Evolutionary conservation across 441 rosid genomes (phyloP).

Genomic region (Mallotus japonicus): DNA sequence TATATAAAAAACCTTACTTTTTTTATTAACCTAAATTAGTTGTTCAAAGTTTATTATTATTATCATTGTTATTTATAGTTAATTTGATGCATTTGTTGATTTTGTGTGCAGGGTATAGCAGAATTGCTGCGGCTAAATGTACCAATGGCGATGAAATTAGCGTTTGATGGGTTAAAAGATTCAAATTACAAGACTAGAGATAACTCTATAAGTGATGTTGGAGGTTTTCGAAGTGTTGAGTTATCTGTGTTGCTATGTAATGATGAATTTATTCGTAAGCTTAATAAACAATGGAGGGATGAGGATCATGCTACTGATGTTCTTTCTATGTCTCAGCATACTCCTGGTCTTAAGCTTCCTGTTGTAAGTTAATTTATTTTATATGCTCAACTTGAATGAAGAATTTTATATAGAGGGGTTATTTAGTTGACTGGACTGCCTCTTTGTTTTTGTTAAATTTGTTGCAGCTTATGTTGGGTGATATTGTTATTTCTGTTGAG

Average conservation of each 20-base stretch:
- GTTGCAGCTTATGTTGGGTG: constrained; percentile 90
- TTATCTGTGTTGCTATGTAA: constrained; percentile 83
- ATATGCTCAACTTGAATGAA: too few relatives aligned
- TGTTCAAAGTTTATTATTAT: too few relatives aligned
- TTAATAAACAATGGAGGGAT: constrained; percentile 90
- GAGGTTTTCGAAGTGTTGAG: constrained; percentile 67
- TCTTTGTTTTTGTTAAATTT: background rate
- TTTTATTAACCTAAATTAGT: too few relatives aligned
- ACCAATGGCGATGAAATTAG: constrained; percentile 75
- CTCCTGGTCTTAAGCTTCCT: constrained; percentile 73
- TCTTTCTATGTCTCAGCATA: constrained; percentile 86
- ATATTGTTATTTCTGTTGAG: constrained; percentile 86
- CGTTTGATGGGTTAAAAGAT: constrained; percentile 64
- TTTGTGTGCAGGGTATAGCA: constrained; percentile 57
- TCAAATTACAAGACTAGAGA: constrained; percentile 71
- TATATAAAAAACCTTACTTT: background rate
- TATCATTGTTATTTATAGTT: too few relatives aligned
- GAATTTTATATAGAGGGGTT: too few relatives aligned
- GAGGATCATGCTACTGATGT: constrained; percentile 96
- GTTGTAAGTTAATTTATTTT: constrained; percentile 42
- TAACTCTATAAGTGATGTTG: constrained; percentile 54
- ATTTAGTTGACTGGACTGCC: background rate
- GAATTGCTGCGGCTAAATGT: constrained; percentile 82
- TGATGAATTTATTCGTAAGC: constrained; percentile 71
- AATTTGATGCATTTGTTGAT: background rate